Conservation (phyloP, 306 rosid genomes). For the Potentilla sterilis region DNA sequence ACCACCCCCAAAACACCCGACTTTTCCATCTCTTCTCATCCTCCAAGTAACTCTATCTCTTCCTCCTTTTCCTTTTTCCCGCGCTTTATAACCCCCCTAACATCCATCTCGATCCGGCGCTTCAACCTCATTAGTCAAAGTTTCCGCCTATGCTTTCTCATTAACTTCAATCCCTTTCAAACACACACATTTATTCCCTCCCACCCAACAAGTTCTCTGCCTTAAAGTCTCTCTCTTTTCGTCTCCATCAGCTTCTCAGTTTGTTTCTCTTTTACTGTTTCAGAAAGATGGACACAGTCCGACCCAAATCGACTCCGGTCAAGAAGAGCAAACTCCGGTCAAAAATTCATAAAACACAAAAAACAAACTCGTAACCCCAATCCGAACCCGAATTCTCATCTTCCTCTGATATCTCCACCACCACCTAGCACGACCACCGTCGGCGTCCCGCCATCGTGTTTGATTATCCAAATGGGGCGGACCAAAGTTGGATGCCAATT, state of each 20-base stretch:
- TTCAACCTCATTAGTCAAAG: constrained; percentile 45
- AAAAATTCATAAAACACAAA: too few species aligned
- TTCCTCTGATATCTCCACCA: too few species aligned
- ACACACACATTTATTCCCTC: constrained; percentile 22
- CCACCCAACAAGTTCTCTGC: constrained; percentile 28
- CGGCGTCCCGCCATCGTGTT: too few species aligned
- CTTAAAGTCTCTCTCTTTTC: constrained; percentile 8
- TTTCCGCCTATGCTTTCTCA: constrained; percentile 44
- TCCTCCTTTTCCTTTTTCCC: constrained; percentile 18
- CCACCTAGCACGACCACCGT: too few species aligned
- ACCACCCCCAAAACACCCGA: neutral
- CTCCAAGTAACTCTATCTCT: constrained; percentile 26
- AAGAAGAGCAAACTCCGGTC: constrained; percentile 42
- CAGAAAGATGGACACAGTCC: constrained; percentile 56
- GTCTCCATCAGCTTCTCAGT: neutral
- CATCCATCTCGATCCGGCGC: constrained; percentile 12
- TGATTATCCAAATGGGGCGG: too few species aligned
- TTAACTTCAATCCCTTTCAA: constrained; percentile 30
- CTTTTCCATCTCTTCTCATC: neutral
- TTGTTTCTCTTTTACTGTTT: neutral
- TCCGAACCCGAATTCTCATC: too few species aligned
- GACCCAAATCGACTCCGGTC: constrained; percentile 59
- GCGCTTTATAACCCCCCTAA: constrained; percentile 31
- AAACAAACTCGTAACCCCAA: too few species aligned
- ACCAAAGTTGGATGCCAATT: too few species aligned